Evolutionary conservation across 805 yeast genomes (phyloP).

Genomic region (Hanseniaspora occidentalis): DNA sequence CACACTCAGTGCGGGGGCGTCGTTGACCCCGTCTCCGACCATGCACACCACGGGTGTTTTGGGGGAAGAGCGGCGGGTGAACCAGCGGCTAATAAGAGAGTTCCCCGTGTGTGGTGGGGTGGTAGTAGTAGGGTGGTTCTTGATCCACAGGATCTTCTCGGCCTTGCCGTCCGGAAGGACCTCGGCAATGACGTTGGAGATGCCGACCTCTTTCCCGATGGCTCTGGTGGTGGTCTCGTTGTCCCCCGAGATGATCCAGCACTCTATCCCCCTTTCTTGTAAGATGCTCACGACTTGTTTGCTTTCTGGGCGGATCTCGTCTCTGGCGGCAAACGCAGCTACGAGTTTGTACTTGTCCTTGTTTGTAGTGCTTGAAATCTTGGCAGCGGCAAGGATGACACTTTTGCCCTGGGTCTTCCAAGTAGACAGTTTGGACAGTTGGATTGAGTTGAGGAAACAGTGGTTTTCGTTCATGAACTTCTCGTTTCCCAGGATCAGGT

Average conservation of each 20-base stretch:
- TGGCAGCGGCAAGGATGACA: slow-evolving; percentile 42
- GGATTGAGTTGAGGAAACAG: slow-evolving; percentile 26
- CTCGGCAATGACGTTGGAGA: slow-evolving; percentile 44
- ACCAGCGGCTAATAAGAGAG: too few species aligned
- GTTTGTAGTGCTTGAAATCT: slow-evolving; percentile 18
- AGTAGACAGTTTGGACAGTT: slow-evolving; percentile 24
- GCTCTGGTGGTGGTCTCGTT: slow-evolving; percentile 54
- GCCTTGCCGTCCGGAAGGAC: slow-evolving; percentile 69
- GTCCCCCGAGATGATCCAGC: slow-evolving; percentile 76
- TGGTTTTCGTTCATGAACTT: slow-evolving; percentile 37
- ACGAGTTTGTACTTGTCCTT: slow-evolving; percentile 24
- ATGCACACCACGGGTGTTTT: too few species aligned
- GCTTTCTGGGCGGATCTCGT: slow-evolving; percentile 48
- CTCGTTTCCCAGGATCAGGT: slow-evolving; percentile 49
- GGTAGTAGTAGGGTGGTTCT: too few species aligned
- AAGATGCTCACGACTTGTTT: slow-evolving; percentile 34
- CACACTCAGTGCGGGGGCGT: slow-evolving; percentile 64
- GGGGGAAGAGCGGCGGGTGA: too few species aligned
- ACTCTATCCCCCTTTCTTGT: slow-evolving; percentile 31
- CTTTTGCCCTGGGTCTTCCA: slow-evolving; percentile 62
- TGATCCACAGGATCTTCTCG: slow-evolving; percentile 38
- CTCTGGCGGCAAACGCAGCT: slow-evolving; percentile 48
- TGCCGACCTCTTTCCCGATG: slow-evolving; percentile 52
- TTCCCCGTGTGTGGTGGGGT: too few species aligned
- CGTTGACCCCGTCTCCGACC: slow-evolving; percentile 81